phyloP scores from a whole-genome alignment of 768 basidiomycete species.

The Astraeus odoratus region DNA sequence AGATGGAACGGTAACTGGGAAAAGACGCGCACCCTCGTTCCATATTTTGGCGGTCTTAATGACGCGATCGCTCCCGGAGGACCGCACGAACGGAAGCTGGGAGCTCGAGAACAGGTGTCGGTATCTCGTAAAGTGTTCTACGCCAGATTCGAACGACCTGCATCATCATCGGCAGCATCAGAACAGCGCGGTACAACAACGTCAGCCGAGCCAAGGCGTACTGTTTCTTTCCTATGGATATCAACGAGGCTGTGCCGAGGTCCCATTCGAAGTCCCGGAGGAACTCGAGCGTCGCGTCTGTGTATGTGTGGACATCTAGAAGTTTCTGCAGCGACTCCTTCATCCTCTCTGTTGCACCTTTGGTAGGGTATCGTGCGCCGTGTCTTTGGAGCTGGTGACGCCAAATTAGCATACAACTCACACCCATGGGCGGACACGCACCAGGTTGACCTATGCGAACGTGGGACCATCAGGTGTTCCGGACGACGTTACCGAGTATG shows the following conservation, averaged over 20 bases:
- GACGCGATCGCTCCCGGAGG: constrained; percentile 50
- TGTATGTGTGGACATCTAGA: constrained; percentile 36
- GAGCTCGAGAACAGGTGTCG: constrained; percentile 34
- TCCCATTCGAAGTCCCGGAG: constrained; percentile 50
- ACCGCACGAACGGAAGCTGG: constrained; percentile 47
- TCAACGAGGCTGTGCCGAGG: constrained; percentile 50
- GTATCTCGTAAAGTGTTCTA: constrained; percentile 49
- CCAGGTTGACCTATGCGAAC: constrained; percentile 22
- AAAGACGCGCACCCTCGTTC: constrained; percentile 41
- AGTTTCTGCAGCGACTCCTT: constrained; percentile 47
- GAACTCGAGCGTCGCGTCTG: constrained; percentile 47
- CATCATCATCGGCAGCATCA: too few species aligned
- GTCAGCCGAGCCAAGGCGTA: too few species aligned
- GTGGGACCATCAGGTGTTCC: background rate
- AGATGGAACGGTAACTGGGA: background rate
- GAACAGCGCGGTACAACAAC: too few species aligned
- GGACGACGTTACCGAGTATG: background rate
- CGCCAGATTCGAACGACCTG: constrained; percentile 49
- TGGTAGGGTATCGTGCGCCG: constrained; percentile 72
- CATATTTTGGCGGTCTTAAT: constrained; percentile 65
- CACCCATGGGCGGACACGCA: constrained; percentile 9
- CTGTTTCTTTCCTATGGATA: constrained; percentile 66
- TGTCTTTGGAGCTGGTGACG: constrained; percentile 64
- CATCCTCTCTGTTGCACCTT: constrained; percentile 37
- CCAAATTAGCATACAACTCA: constrained; percentile 1